phyloP scores from a whole-genome alignment of 2,329 filamentous ascomycete species.

The Bipolaris gigantea region DNA sequence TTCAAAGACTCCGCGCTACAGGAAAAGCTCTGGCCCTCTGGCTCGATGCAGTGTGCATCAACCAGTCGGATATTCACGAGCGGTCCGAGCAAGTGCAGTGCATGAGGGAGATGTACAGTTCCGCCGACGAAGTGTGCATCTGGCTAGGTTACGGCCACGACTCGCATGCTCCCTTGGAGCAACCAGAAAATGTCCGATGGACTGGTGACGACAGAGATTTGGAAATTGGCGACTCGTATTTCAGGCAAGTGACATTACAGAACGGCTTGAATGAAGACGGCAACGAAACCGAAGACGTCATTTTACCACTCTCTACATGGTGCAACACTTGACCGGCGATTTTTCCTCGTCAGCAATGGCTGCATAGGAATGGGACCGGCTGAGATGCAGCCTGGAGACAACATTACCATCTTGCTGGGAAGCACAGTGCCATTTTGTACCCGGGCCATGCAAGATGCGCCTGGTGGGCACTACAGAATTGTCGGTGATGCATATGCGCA shows the following conservation, averaged over 20 bases:
- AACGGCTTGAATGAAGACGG: background rate
- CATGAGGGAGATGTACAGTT: constrained; percentile 16
- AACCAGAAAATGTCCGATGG: background rate
- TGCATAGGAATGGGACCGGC: constrained; percentile 21
- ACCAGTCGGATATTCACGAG: constrained; percentile 15
- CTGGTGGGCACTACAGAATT: background rate
- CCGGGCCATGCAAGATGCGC: background rate
- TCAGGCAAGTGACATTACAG: background rate
- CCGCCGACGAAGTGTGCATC: background rate
- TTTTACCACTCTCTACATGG: constrained; percentile 4
- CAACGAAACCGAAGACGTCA: background rate
- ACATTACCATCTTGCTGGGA: constrained; percentile 19
- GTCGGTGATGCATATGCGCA: constrained; percentile 22
- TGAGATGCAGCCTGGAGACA: constrained; percentile 13
- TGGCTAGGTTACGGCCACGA: constrained; percentile 5
- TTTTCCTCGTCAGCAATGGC: constrained; percentile 20
- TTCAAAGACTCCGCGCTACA: background rate
- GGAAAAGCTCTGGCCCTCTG: background rate
- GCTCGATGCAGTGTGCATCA: constrained; percentile 18
- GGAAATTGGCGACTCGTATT: background rate
- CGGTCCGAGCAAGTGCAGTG: constrained; percentile 6
- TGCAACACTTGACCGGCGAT: constrained; percentile 10
- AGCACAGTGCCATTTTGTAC: constrained; percentile 22
- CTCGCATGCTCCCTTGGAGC: background rate
- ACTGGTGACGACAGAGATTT: background rate